Evolutionary conservation across 345 rosid species (phyloP), one percentile per base, ranked within the genome.

Genomic region (Citrus hindsii): DNA sequence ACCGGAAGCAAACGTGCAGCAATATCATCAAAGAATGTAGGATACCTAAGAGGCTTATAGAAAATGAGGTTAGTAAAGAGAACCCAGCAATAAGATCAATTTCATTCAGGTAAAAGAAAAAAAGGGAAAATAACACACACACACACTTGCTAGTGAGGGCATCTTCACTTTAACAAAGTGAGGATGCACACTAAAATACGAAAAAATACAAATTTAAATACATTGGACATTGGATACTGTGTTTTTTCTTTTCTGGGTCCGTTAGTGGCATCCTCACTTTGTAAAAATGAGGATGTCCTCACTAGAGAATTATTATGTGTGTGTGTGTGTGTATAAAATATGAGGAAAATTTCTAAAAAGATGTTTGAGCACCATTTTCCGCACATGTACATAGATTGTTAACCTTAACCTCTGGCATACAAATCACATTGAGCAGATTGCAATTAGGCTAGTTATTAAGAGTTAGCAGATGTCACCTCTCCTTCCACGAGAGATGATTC

Each of bases 401-500:
- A 28, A 40, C 70, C 67, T 21, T 77, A 22, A 59, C 53, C 13
- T 18, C 19, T 67, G 62, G 3, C 38, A 21, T 13, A 60, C 48
- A 35, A 48, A 65, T 8, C 25, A 42, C 3, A 27, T 66, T 75
- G 48, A 25, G 48, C 10, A 77, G 32, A 42, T 74, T 58, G 8
- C 22, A 69, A 62, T 48, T 69, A 30, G 22, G 40, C 25, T 76
- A 60, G 28, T 40, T 27, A 60, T 35, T 13, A 64, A 38, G 70
- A 9, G 27, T 40, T n/a, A 81, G 53, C 42, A 46, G 61, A 22
- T 46, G 42, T 84, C 77, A 94, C 99, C 98, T 92, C 83, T 94
- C 98, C 82, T 96, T 96, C 98, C 99, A 96, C 28, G 99, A 92
- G 65, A 96, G 98, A 89, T 96, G 98, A 87, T 90, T 91, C 81